Conservation (phyloP, 805 yeast genomes). For the Yamadazyma philogaea region DNA sequence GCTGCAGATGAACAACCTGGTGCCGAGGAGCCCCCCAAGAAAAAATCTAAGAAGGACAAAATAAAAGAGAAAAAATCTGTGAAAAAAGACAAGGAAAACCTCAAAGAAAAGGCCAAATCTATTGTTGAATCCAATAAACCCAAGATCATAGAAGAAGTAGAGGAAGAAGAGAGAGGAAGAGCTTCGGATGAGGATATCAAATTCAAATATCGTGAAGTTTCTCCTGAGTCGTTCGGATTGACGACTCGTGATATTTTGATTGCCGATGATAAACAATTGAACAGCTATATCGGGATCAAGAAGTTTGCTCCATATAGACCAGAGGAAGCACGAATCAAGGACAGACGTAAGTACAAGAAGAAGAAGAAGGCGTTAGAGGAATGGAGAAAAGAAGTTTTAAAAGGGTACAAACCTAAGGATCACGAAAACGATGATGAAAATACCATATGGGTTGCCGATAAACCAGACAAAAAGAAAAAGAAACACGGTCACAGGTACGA, state of each 20-base stretch:
- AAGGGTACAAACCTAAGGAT: constrained; percentile 50
- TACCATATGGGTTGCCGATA: constrained; percentile 30
- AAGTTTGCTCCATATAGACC: constrained; percentile 92
- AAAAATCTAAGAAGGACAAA: constrained; percentile 52
- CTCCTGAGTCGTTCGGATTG: constrained; percentile 90
- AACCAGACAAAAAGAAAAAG: constrained; percentile 7
- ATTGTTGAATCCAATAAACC: constrained; percentile 73
- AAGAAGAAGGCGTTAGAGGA: constrained; percentile 80
- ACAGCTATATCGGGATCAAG: constrained; percentile 82
- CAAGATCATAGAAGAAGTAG: constrained; percentile 65
- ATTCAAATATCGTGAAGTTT: constrained; percentile 89
- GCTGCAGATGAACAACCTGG: constrained; percentile 10
- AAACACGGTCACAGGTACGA: constrained; percentile 7
- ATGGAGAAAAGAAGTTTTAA: constrained; percentile 86
- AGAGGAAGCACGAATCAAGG: constrained; percentile 66
- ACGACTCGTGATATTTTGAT: constrained; percentile 80
- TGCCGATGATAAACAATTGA: constrained; percentile 85
- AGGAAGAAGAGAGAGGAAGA: constrained; percentile 58
- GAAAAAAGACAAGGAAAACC: constrained; percentile 59
- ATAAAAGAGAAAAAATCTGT: constrained; percentile 53
- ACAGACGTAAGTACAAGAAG: constrained; percentile 70
- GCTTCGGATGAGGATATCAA: constrained; percentile 40
- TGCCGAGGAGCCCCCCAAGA: constrained; percentile 21
- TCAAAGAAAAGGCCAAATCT: constrained; percentile 68
- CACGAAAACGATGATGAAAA: constrained; percentile 32